phyloP scores from a whole-genome alignment of 2,329 filamentous ascomycete species.

The Aspergillus sp. region DNA sequence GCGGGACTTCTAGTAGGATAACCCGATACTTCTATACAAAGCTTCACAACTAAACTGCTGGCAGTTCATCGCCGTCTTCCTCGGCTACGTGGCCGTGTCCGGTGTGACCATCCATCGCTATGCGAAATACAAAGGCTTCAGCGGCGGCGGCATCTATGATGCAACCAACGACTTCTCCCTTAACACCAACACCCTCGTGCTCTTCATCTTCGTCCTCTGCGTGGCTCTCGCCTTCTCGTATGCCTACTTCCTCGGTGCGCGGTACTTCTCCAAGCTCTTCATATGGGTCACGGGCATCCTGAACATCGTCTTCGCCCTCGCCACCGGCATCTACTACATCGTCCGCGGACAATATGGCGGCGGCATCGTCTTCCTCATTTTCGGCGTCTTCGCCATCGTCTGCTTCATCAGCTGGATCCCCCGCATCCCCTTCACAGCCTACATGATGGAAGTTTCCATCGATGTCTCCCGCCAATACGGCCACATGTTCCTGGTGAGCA shows the following conservation, averaged over 20 bases:
- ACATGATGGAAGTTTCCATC: conserved; percentile 85
- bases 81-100: conserved; percentile 75
- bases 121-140: conserved; percentile 60
- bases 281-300: conserved; percentile 91
- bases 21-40: too few relatives aligned
- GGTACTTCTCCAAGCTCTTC: conserved; percentile 81
- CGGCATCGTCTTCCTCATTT: conserved; percentile 83
- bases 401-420: conserved; percentile 88
- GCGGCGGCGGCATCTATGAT: conserved; percentile 73
- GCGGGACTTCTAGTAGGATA: conserved; percentile 71
- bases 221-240: conserved; percentile 75
- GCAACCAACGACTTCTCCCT: conserved; percentile 67
- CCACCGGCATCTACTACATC: conserved; percentile 83
- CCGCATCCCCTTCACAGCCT: conserved; percentile 83
- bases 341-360: conserved; percentile 74
- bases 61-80: conserved; percentile 68
- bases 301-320: conserved; percentile 82
- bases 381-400: conserved; percentile 75
- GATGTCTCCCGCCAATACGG: conserved; percentile 82
- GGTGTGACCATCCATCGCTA: conserved; percentile 77
- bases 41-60: conserved; percentile 4
- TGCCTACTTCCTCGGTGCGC: conserved; percentile 72
- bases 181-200: conserved; percentile 79
- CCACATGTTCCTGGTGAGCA: conserved; percentile 81
- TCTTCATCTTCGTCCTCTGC: conserved; percentile 77